Evolutionary conservation across 192 early-diverging fungal species (phyloP).

Genomic region (Umbelopsis sp.): DNA sequence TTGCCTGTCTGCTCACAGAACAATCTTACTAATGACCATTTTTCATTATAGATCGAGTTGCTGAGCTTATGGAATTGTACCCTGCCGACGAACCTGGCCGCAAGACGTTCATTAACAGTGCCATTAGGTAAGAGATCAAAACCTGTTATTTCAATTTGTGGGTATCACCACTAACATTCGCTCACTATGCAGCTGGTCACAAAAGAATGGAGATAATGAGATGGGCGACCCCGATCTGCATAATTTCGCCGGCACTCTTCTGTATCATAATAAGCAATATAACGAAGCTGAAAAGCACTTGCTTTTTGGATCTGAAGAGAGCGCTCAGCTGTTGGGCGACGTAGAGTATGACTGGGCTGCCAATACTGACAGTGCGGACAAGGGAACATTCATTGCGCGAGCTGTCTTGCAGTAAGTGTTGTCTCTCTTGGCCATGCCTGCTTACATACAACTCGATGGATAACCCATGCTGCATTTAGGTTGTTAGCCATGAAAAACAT

Average conservation of each 20-base stretch:
- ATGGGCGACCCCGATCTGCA: constrained; percentile 73
- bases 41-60: constrained; percentile 50
- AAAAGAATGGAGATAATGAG: constrained; percentile 55
- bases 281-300: constrained; percentile 86
- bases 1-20: not conserved
- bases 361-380: constrained; percentile 67
- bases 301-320: constrained; percentile 81
- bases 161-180: not conserved
- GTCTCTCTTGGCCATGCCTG: not conserved
- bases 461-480: constrained; percentile 17
- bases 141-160: not conserved
- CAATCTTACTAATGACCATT: not conserved
- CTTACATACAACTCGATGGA: not conserved
- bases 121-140: constrained; percentile 48
- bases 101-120: constrained; percentile 54
- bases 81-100: constrained; percentile 52
- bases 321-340: constrained; percentile 69
- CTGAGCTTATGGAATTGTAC: constrained; percentile 67
- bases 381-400: constrained; percentile 79
- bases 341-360: constrained; percentile 81
- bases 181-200: constrained; percentile 59
- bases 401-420: constrained; percentile 77
- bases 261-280: constrained; percentile 68
- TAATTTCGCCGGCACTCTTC: constrained; percentile 70
- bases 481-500: constrained; percentile 50